These are phyloP conservation scores for Metschnikowia sp. DNA, from an alignment of 805 yeast species.

Conservation along the genomic window DNA sequence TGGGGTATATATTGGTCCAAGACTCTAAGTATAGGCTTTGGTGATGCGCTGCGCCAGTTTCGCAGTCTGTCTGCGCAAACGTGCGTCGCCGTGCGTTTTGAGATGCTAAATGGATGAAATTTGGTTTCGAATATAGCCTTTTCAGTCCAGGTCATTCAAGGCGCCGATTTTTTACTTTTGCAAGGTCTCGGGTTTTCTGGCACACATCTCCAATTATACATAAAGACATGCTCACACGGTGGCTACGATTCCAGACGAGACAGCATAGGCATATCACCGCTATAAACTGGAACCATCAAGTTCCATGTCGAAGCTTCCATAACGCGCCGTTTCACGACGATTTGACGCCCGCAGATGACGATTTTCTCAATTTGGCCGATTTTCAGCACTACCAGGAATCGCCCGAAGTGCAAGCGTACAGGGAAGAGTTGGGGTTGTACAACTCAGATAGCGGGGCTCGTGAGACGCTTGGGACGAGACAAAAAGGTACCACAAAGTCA, in stretches of 20 bases:
- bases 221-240: too few relatives aligned
- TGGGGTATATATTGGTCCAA: too few relatives aligned
- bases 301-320: slow-evolving; percentile 1
- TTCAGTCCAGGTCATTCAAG: too few relatives aligned
- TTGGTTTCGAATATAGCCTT: too few relatives aligned
- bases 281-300: neutral
- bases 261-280: neutral
- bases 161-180: too few relatives aligned
- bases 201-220: too few relatives aligned
- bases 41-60: neutral
- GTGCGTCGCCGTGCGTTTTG: too few relatives aligned
- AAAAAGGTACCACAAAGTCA: too few relatives aligned
- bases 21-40: neutral
- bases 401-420: slow-evolving; percentile 23
- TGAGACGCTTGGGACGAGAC: too few relatives aligned
- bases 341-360: slow-evolving; percentile 29
- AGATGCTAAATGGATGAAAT: too few relatives aligned
- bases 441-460: neutral
- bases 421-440: slow-evolving; percentile 4
- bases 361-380: slow-evolving; percentile 36
- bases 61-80: neutral
- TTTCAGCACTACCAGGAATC: slow-evolving; percentile 38
- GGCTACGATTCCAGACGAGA: too few relatives aligned
- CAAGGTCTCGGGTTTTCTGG: too few relatives aligned
- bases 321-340: slow-evolving; percentile 41